These are phyloP conservation scores for Phytophthora kernoviae DNA, from an alignment of 352 stramenopile genomes.

Conservation along the genomic window DNA sequence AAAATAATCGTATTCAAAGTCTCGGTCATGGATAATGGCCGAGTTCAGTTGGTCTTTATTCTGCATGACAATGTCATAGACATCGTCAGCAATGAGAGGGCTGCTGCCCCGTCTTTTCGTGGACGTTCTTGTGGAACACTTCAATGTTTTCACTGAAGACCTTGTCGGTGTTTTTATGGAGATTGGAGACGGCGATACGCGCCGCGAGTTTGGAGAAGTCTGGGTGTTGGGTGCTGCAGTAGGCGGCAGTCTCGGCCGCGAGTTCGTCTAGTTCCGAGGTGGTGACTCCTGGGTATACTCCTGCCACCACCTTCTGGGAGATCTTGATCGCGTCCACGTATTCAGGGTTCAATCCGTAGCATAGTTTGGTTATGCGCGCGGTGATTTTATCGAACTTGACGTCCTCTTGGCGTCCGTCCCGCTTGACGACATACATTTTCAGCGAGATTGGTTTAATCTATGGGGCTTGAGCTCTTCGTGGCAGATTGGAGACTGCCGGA, in stretches of 20 bases:
- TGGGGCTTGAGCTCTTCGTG: neutral
- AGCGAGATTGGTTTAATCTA: too few relatives aligned
- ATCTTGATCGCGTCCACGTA: constrained; percentile 98
- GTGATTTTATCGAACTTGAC: constrained; percentile 99
- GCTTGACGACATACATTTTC: constrained; percentile 95
- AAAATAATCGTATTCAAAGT: constrained; percentile 99
- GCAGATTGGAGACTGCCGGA: neutral
- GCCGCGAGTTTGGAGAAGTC: constrained; percentile 99
- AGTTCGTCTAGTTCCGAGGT: constrained; percentile 99
- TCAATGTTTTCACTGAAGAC: constrained; percentile 95
- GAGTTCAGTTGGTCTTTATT: constrained; percentile 96
- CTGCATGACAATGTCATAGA: constrained; percentile 96
- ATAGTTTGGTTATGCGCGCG: constrained; percentile 97
- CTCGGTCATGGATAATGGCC: constrained; percentile 97
- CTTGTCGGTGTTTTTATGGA: constrained; percentile 99
- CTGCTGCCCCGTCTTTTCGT: constrained; percentile 95
- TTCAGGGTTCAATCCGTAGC: constrained; percentile 97
- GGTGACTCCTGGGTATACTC: constrained; percentile 98
- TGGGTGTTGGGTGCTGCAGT: constrained; percentile 97
- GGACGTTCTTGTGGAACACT: constrained; percentile 93
- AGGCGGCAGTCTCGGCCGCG: constrained; percentile 97
- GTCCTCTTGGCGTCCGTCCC: constrained; percentile 91
- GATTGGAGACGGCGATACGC: constrained; percentile 98
- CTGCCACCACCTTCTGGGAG: constrained; percentile 99
- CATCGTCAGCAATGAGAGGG: constrained; percentile 95